These are phyloP conservation scores for Nakazawaea ishiwadae DNA, from an alignment of 805 yeast genomes.

Conservation along the genomic window DNA sequence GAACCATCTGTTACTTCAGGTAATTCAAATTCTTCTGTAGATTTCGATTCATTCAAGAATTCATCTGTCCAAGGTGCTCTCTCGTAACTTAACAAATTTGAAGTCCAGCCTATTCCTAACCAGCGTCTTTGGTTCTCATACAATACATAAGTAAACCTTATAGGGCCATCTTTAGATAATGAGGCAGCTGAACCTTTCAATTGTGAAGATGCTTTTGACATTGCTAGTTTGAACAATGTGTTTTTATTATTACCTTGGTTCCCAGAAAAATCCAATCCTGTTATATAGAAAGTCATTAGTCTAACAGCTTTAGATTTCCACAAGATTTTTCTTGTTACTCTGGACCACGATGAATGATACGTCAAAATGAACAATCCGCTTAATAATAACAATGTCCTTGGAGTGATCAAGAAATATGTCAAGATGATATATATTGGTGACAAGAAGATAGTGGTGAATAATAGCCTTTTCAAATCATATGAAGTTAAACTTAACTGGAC, in stretches of 20 bases:
- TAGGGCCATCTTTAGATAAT: slow-evolving; percentile 34
- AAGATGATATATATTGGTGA: slow-evolving; percentile 80
- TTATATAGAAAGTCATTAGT: slow-evolving; percentile 68
- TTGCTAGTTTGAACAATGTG: slow-evolving; percentile 47
- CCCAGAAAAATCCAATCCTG: slow-evolving; percentile 77
- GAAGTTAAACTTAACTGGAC: slow-evolving; percentile 68
- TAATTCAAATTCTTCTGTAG: slow-evolving; percentile 72
- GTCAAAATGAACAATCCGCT: slow-evolving; percentile 62
- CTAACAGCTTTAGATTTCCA: slow-evolving; percentile 81
- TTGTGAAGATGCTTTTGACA: slow-evolving; percentile 45
- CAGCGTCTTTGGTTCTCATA: slow-evolving; percentile 95
- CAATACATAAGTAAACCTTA: slow-evolving; percentile 84
- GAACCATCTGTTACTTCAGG: slow-evolving; percentile 68
- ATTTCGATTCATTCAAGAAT: slow-evolving; percentile 77
- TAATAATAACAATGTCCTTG: slow-evolving; percentile 58
- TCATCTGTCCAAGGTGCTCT: slow-evolving; percentile 98
- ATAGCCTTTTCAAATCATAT: slow-evolving; percentile 71
- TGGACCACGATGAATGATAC: slow-evolving; percentile 82
- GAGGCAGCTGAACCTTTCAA: slow-evolving; percentile 19
- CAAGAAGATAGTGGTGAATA: slow-evolving; percentile 78
- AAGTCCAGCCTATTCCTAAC: slow-evolving; percentile 98
- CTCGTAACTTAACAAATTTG: slow-evolving; percentile 85
- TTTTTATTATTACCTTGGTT: slow-evolving; percentile 28
- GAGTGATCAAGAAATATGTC: slow-evolving; percentile 64
- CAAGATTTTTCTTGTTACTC: slow-evolving; percentile 75